Percentiles rank a stretch among this genome's conserved stretches.
Evolutionary conservation across 2,329 filamentous ascomycete genomes (phyloP).

Genomic region (Penicillium olsonii): DNA sequence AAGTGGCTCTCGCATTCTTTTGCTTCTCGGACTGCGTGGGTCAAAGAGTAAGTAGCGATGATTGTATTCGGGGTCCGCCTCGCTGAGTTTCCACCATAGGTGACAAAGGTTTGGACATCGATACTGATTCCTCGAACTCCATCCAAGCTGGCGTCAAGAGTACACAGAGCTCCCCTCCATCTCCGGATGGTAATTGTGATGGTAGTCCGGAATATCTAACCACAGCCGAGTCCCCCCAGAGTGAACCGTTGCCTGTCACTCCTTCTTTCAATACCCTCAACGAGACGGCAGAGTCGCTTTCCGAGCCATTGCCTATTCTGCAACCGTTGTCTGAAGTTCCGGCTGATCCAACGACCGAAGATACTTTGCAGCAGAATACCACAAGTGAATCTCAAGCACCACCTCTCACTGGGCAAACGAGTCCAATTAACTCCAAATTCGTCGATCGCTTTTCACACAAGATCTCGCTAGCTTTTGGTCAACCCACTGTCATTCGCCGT

Average conservation of each 20-base stretch:
- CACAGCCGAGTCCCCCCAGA: constrained; percentile 3
- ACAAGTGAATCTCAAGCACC: not conserved
- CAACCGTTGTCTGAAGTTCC: not conserved
- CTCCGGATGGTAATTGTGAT: constrained; percentile 1
- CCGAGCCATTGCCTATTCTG: not conserved
- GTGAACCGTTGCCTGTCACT: constrained; percentile 7
- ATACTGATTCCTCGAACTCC: constrained; percentile 12
- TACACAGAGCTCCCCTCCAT: not conserved
- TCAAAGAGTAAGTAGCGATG: constrained; percentile 25
- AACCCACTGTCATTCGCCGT: constrained; percentile 44
- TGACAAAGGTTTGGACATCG: constrained; percentile 16
- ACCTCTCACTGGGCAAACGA: constrained; percentile 15
- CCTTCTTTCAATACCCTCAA: not conserved
- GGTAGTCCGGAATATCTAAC: not conserved
- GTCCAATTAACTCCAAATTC: constrained; percentile 30
- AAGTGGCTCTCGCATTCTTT: constrained; percentile 40
- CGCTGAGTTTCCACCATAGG: constrained; percentile 9
- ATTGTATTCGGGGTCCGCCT: not conserved
- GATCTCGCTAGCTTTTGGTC: constrained; percentile 41
- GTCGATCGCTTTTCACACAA: constrained; percentile 38
- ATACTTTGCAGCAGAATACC: not conserved
- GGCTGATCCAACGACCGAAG: not conserved
- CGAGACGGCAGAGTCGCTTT: not conserved
- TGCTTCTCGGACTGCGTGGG: constrained; percentile 35
- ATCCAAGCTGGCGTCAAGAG: constrained; percentile 1